Evolutionary conservation across 139 green algal genomes (phyloP).

Genomic region (Closterium sp.): DNA sequence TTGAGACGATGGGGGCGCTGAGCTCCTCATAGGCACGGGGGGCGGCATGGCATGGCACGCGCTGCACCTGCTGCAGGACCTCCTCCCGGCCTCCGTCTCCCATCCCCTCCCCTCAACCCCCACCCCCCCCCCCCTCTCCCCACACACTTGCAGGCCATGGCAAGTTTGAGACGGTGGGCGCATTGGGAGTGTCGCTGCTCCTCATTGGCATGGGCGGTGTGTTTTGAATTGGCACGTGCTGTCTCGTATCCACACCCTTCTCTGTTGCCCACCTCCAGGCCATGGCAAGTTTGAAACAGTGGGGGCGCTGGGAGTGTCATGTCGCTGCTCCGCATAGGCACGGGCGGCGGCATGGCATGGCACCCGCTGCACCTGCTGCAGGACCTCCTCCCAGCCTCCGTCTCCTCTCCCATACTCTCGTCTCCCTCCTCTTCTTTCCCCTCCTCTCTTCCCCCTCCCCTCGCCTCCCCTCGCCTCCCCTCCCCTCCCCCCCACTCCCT

Average conservation of each 20-base stretch:
- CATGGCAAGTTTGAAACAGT: constrained; percentile 51
- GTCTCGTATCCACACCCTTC: not conserved
- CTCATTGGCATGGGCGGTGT: constrained; percentile 41
- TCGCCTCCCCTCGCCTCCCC: not conserved
- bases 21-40: constrained; percentile 40
- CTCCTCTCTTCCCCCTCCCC: not conserved
- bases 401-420: not conserved
- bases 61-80: constrained; percentile 41
- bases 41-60: constrained; percentile 50
- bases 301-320: constrained; percentile 39
- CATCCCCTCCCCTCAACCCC: not conserved
- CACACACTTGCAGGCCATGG: constrained; percentile 33
- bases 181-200: constrained; percentile 33
- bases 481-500: not conserved
- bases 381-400: not conserved
- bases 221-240: constrained; percentile 43
- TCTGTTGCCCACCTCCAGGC: constrained; percentile 6
- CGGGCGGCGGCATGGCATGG: constrained; percentile 48
- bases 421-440: not conserved
- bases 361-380: constrained; percentile 44
- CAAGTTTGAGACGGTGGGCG: constrained; percentile 50
- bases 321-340: constrained; percentile 34
- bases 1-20: constrained; percentile 42
- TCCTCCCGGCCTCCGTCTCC: not conserved
- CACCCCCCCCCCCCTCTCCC: not conserved